Evolutionary conservation across 192 early-diverging fungal genomes (phyloP).

Genomic region (Rhizoclosmatium sp.): DNA sequence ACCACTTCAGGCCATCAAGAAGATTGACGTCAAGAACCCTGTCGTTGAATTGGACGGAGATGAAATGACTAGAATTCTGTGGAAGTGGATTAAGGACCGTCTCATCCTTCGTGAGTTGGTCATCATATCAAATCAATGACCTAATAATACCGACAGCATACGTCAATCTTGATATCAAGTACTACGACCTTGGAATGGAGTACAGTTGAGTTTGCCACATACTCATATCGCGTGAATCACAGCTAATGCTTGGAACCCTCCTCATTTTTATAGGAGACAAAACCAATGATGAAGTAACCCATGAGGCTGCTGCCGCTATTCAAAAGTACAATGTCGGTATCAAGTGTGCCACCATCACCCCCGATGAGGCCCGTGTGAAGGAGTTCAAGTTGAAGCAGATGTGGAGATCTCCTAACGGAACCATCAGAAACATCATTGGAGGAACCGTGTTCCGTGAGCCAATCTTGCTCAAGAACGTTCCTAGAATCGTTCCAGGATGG

Average conservation of each 20-base stretch:
- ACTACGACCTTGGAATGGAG: constrained; percentile 93
- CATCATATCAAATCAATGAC: too few relatives aligned
- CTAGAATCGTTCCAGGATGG: constrained; percentile 92
- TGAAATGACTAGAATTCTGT: constrained; percentile 99
- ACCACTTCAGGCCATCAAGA: constrained; percentile 16
- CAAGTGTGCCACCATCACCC: constrained; percentile 99
- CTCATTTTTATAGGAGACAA: not conserved
- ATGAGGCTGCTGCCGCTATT: constrained; percentile 96
- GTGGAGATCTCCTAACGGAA: constrained; percentile 98
- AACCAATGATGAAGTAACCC: constrained; percentile 93
- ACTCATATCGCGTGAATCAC: not conserved
- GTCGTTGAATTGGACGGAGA: constrained; percentile 87
- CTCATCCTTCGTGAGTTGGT: constrained; percentile 86
- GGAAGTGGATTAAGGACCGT: constrained; percentile 93
- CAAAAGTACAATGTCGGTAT: constrained; percentile 97
- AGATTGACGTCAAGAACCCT: constrained; percentile 85
- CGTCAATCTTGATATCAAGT: constrained; percentile 84
- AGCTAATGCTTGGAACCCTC: constrained; percentile 13
- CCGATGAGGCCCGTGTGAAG: constrained; percentile 91
- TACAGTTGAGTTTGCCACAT: constrained; percentile 59
- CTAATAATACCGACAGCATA: constrained; percentile 65
- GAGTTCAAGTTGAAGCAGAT: constrained; percentile 97
- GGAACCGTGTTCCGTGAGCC: constrained; percentile 99
- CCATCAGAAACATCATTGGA: constrained; percentile 94
- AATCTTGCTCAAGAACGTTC: constrained; percentile 91